A percentile compares a stretch with the other conserved stretches of the same genome.
Conservation (phyloP, 768 basidiomycete genomes). For the Boletus rufocinnamomeus region DNA sequence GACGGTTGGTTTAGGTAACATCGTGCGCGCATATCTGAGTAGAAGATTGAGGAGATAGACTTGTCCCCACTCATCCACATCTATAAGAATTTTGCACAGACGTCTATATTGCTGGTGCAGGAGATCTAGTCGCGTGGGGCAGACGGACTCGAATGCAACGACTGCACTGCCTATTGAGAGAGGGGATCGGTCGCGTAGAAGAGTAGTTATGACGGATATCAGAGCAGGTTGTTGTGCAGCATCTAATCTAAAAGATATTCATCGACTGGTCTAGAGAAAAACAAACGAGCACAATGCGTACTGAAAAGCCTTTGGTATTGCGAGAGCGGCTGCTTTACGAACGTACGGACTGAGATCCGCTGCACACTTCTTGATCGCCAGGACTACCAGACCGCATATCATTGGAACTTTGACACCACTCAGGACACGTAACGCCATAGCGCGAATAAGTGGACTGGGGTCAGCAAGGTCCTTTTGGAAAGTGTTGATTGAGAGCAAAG, state of each 20-base stretch:
- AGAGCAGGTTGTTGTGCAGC: conserved; percentile 68
- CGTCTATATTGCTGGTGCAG: conserved; percentile 88
- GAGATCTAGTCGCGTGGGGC: conserved; percentile 83
- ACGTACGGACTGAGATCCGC: conserved; percentile 94
- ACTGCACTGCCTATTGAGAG: conserved; percentile 86
- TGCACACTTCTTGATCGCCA: conserved; percentile 91
- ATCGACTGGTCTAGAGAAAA: neutral
- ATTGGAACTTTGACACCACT: conserved; percentile 90
- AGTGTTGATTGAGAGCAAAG: conserved; percentile 95
- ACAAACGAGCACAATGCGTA: conserved; percentile 37
- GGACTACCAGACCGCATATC: conserved; percentile 80
- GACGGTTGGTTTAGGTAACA: conserved; percentile 67
- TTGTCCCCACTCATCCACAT: conserved; percentile 98
- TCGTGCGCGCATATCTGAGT: conserved; percentile 77
- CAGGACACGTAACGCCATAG: conserved; percentile 93
- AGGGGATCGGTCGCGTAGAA: conserved; percentile 75
- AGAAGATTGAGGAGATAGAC: conserved; percentile 76
- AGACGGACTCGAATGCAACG: conserved; percentile 84
- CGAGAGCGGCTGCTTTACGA: conserved; percentile 87
- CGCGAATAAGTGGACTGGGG: conserved; percentile 89
- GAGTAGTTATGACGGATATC: conserved; percentile 62
- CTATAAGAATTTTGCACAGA: conserved; percentile 79
- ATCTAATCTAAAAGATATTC: conserved; percentile 60
- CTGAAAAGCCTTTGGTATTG: conserved; percentile 86
- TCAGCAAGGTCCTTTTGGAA: conserved; percentile 97